Evolutionary conservation across 495 filamentous ascomycete species (phyloP).

Genomic region (Tricharina praecox): DNA sequence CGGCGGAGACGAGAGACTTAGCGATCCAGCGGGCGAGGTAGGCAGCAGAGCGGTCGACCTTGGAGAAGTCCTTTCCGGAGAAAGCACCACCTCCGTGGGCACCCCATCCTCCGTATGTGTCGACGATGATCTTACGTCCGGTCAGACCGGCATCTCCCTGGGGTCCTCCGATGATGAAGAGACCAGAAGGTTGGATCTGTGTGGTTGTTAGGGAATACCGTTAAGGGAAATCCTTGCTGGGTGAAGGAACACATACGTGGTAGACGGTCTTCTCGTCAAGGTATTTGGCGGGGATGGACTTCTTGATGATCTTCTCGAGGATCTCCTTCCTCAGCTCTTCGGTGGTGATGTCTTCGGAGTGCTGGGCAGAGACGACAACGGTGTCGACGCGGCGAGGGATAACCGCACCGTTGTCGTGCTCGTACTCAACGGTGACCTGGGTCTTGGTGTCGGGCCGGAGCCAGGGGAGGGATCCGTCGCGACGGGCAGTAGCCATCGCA

Average conservation of each 20-base stretch:
- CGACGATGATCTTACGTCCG: conserved; percentile 99
- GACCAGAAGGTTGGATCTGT: conserved; percentile 88
- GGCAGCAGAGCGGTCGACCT: conserved; percentile 95
- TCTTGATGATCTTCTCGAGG: conserved; percentile 91
- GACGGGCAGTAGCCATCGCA: conserved; percentile 74
- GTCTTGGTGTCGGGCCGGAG: conserved; percentile 97
- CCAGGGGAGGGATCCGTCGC: conserved; percentile 79
- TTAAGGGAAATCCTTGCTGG: too few relatives aligned
- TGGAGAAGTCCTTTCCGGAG: conserved; percentile 99
- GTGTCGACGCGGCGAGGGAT: conserved; percentile 87
- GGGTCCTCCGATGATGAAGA: conserved; percentile 97
- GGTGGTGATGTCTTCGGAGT: conserved; percentile 74
- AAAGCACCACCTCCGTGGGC: conserved; percentile 99
- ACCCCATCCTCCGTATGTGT: conserved; percentile 99
- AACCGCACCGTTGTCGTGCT: conserved; percentile 86
- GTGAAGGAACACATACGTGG: conserved; percentile 65
- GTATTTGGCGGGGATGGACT: conserved; percentile 78
- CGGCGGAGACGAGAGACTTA: conserved; percentile 84
- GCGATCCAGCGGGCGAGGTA: conserved; percentile 97
- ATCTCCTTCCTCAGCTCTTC: conserved; percentile 88
- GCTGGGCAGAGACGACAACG: conserved; percentile 89
- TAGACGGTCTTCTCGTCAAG: conserved; percentile 85
- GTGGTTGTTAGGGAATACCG: conserved; percentile 26
- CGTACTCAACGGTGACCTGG: conserved; percentile 97
- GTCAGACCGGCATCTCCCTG: conserved; percentile 98